These are phyloP conservation scores for Emericellopsis atlantica DNA, from an alignment of 2,329 filamentous ascomycete species.

Conservation along the genomic window DNA sequence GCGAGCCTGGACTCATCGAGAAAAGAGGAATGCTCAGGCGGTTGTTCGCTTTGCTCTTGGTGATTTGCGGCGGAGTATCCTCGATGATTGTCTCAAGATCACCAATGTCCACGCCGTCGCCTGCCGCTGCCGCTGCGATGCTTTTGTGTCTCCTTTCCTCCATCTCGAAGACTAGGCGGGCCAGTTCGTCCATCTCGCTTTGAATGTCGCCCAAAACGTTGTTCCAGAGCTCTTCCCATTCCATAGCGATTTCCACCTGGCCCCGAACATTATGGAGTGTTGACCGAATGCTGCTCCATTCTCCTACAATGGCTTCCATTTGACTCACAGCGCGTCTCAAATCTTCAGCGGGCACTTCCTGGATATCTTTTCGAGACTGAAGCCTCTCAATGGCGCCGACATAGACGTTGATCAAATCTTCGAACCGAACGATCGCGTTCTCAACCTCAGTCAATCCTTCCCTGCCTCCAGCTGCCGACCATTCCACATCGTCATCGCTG, in stretches of 20 bases:
- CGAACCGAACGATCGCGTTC: conserved; percentile 69
- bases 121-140: conserved; percentile 47
- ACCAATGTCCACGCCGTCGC: conserved; percentile 64
- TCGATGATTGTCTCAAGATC: conserved; percentile 91
- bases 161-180: conserved; percentile 87
- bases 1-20: conserved; percentile 49
- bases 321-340: conserved; percentile 66
- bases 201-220: conserved; percentile 88
- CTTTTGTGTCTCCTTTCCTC: conserved; percentile 86
- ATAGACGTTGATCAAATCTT: conserved; percentile 83
- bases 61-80: conserved; percentile 52
- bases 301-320: conserved; percentile 76
- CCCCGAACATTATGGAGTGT: conserved; percentile 69
- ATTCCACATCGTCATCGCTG: conserved; percentile 94
- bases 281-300: conserved; percentile 73
- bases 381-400: conserved; percentile 88
- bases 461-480: conserved; percentile 79
- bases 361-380: conserved; percentile 67
- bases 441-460: conserved; percentile 67
- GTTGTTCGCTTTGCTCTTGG: conserved; percentile 42
- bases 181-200: conserved; percentile 68
- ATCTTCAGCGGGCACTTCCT: conserved; percentile 55
- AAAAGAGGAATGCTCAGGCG: conserved; percentile 59
- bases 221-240: conserved; percentile 97
- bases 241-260: conserved; percentile 95